Evolutionary conservation across 192 early-diverging fungal species (phyloP).

Genomic region (Coemansia sp.): DNA sequence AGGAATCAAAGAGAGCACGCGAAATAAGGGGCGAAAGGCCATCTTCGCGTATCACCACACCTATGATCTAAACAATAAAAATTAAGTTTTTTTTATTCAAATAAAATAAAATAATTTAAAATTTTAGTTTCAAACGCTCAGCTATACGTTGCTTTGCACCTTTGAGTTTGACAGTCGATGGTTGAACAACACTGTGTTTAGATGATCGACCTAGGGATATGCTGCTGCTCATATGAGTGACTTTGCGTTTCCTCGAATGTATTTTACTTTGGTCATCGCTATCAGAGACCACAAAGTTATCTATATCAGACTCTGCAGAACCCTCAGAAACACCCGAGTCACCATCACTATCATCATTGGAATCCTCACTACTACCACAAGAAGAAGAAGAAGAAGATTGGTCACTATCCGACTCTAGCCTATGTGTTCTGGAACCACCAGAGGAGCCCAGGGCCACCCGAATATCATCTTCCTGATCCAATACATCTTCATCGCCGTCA

Average conservation of each 20-base stretch:
- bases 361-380: neutral
- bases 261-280: constrained; percentile 12
- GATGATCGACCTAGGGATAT: no score
- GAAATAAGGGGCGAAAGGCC: constrained; percentile 19
- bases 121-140: constrained; percentile 44
- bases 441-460: neutral
- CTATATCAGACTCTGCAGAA: constrained; percentile 2
- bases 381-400: no score
- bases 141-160: constrained; percentile 36
- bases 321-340: constrained; percentile 8
- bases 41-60: constrained; percentile 30
- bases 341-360: constrained; percentile 1
- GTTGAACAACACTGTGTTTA: no score
- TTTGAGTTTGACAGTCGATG: constrained; percentile 13
- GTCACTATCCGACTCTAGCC: neutral
- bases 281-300: constrained; percentile 31
- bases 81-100: neutral
- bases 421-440: no score
- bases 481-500: neutral
- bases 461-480: neutral
- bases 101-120: constrained; percentile 7
- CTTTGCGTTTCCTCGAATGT: constrained; percentile 15
- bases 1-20: constrained; percentile 15
- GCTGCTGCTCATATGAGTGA: neutral
- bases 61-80: neutral